These are phyloP conservation scores for Scheffersomyces cryptocercus DNA, from an alignment of 1,139 yeast species.

Conservation along the genomic window DNA sequence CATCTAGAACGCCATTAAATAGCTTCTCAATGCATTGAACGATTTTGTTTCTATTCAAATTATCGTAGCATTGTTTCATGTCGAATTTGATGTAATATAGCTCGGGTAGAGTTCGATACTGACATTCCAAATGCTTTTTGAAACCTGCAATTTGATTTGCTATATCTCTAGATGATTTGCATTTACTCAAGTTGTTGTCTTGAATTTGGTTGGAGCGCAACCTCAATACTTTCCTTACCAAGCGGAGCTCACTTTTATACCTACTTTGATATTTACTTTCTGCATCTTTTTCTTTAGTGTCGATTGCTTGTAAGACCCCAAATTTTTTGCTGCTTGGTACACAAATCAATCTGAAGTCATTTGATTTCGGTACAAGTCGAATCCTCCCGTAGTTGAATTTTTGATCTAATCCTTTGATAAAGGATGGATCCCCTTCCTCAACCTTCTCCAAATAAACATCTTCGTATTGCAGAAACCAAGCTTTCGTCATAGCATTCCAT, in stretches of 20 bases:
- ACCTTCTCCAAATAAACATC: conserved; percentile 23
- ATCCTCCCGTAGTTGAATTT: conserved; percentile 34
- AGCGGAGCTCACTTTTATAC: conserved; percentile 22
- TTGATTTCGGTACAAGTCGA: conserved; percentile 55
- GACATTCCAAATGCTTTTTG: conserved; percentile 12
- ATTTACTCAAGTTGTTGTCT: conserved; percentile 17
- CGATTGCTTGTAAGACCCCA: neutral
- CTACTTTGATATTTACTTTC: too few relatives aligned
- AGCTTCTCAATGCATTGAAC: conserved; percentile 27
- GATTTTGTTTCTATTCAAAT: conserved; percentile 57
- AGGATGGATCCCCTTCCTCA: neutral
- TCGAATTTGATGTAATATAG: conserved; percentile 72
- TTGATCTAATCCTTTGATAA: conserved; percentile 6
- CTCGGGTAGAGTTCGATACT: conserved; percentile 27
- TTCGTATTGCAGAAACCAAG: conserved; percentile 44
- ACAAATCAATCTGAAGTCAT: conserved; percentile 60
- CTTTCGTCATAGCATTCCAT: conserved; percentile 53
- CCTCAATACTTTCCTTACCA: conserved; percentile 28
- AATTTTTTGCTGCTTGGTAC: conserved; percentile 44
- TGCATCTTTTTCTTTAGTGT: conserved; percentile 3
- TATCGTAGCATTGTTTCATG: conserved; percentile 77
- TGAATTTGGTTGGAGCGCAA: conserved; percentile 3
- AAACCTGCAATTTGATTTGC: conserved; percentile 25
- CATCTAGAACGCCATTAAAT: conserved; percentile 21
- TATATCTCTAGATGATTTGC: conserved; percentile 29